Conservation (phyloP, 1,139 yeast genomes). For the Diutina neorugosa region DNA sequence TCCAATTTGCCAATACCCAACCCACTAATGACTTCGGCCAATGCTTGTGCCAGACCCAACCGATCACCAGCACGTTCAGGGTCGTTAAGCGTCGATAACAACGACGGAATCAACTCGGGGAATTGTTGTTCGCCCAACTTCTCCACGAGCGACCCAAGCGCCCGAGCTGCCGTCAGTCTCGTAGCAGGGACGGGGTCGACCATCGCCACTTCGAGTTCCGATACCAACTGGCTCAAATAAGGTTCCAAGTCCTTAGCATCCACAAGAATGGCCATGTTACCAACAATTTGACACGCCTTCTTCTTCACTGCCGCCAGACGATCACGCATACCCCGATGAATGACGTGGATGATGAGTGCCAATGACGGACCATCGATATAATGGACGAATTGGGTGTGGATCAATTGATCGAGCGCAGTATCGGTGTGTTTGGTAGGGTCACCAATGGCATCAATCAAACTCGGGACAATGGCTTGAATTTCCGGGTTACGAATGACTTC, state of each 20-base stretch:
- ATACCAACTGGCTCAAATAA: constrained; percentile 63
- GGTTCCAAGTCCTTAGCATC: constrained; percentile 80
- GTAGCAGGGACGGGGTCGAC: constrained; percentile 98
- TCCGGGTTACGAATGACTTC: constrained; percentile 97
- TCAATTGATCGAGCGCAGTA: constrained; percentile 72
- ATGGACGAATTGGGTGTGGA: constrained; percentile 89
- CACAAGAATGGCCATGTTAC: constrained; percentile 94
- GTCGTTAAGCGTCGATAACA: constrained; percentile 67
- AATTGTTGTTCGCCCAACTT: constrained; percentile 92
- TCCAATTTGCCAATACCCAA: constrained; percentile 81
- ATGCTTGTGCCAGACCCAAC: constrained; percentile 94
- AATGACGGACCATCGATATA: constrained; percentile 96
- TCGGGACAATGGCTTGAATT: constrained; percentile 84
- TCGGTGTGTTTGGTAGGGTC: constrained; percentile 90
- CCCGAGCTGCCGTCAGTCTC: constrained; percentile 95
- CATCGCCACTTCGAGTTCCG: constrained; percentile 86
- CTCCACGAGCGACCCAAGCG: constrained; percentile 90
- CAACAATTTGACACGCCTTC: constrained; percentile 95
- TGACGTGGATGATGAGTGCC: constrained; percentile 88
- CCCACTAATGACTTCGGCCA: constrained; percentile 88
- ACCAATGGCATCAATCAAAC: constrained; percentile 81
- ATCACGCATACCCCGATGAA: constrained; percentile 91
- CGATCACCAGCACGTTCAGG: constrained; percentile 82
- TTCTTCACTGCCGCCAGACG: constrained; percentile 86
- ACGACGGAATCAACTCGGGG: constrained; percentile 82